Evolutionary conservation across 768 basidiomycete species (phyloP).

Genomic region (Termitomyces sp.): DNA sequence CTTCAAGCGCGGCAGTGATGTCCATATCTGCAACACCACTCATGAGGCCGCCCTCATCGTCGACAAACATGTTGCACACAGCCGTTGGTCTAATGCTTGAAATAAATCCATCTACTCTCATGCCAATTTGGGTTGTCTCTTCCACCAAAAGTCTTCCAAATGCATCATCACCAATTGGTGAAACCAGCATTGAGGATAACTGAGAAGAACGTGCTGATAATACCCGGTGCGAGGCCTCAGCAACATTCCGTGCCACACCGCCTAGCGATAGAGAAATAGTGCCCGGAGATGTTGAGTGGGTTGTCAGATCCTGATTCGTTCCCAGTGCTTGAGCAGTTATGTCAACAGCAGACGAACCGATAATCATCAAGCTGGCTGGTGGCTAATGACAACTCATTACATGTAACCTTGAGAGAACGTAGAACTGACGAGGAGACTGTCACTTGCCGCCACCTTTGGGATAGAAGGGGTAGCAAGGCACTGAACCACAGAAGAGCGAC

Average conservation of each 20-base stretch:
- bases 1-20: slow-evolving; percentile 51
- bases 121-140: slow-evolving; percentile 60
- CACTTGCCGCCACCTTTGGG: background rate
- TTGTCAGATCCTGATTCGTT: slow-evolving; percentile 33
- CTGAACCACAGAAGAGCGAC: background rate
- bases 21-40: slow-evolving; percentile 95
- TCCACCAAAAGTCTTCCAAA: slow-evolving; percentile 68
- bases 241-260: slow-evolving; percentile 94
- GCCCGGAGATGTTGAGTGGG: slow-evolving; percentile 79
- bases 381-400: slow-evolving; percentile 18
- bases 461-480: background rate
- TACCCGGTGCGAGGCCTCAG: slow-evolving; percentile 81
- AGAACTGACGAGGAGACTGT: slow-evolving; percentile 10
- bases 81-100: slow-evolving; percentile 52
- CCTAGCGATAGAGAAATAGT: slow-evolving; percentile 70
- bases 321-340: slow-evolving; percentile 59
- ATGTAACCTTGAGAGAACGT: background rate
- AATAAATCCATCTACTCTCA: slow-evolving; percentile 80
- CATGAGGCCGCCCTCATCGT: slow-evolving; percentile 64
- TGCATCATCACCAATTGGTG: slow-evolving; percentile 73
- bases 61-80: slow-evolving; percentile 85
- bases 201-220: slow-evolving; percentile 35
- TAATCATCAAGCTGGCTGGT: slow-evolving; percentile 58
- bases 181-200: slow-evolving; percentile 58
- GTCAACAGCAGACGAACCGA: slow-evolving; percentile 90